These are phyloP conservation scores for Phylloporus sp. DNA, from an alignment of 1,284 basidiomycete species.

Conservation along the genomic window DNA sequence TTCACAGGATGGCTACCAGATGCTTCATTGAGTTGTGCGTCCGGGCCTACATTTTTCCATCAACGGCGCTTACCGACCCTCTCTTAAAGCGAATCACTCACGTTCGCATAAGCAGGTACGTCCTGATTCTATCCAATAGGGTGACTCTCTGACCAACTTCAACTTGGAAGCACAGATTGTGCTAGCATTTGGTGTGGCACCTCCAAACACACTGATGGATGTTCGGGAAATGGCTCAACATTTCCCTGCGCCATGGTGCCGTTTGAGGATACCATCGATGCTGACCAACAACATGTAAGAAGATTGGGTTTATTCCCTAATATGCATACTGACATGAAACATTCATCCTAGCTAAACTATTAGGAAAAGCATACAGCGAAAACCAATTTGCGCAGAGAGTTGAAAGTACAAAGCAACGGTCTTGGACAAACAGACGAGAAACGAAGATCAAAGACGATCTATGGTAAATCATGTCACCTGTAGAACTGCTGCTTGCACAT, in stretches of 20 bases:
- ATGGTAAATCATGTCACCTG: not conserved
- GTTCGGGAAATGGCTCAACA: not conserved
- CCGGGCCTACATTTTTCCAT: too few species aligned
- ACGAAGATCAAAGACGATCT: not conserved
- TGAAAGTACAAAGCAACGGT: not conserved
- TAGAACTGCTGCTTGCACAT: slow-evolving; percentile 2
- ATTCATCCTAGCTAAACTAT: not conserved
- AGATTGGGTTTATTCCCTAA: not conserved
- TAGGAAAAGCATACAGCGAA: not conserved
- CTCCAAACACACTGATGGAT: not conserved
- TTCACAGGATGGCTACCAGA: not conserved
- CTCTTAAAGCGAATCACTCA: too few species aligned
- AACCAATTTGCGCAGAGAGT: not conserved
- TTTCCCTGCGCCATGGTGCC: not conserved
- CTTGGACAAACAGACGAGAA: not conserved
- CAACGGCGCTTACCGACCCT: too few species aligned
- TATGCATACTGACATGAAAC: not conserved
- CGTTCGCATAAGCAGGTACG: too few species aligned
- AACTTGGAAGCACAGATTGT: too few species aligned
- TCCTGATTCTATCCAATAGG: too few species aligned
- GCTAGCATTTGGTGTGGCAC: too few species aligned
- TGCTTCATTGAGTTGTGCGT: too few species aligned
- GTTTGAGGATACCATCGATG: not conserved
- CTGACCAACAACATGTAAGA: not conserved
- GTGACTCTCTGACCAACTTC: too few species aligned